A percentile compares a stretch with the other conserved stretches of the same genome.
Evolutionary conservation across 306 rosid species (phyloP).

Genomic region (Acacia confusa): DNA sequence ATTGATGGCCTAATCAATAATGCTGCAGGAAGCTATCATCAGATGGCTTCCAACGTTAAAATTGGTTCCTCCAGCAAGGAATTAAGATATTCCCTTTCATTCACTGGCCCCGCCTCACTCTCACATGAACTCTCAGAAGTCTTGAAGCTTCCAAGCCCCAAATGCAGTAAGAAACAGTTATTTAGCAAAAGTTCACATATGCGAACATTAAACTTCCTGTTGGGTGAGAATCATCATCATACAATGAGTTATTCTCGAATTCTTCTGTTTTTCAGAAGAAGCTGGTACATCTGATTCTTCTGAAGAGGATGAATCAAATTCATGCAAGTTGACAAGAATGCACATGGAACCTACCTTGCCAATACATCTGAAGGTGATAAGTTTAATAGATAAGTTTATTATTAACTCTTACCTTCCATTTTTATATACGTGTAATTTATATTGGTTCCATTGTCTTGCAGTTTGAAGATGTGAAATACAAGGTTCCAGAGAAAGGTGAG

Average conservation of each 20-base stretch:
- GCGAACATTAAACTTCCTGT: not conserved
- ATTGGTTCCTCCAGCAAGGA: not conserved
- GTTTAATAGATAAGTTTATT: not conserved
- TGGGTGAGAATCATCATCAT: not conserved
- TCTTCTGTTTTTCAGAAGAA: not conserved
- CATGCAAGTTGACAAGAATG: not conserved
- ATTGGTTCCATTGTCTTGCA: not conserved
- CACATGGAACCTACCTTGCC: constrained; percentile 4
- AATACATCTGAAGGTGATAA: constrained; percentile 4
- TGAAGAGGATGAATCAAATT: not conserved
- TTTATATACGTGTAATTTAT: not conserved
- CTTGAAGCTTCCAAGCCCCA: not conserved
- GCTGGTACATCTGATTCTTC: not conserved
- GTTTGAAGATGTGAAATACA: constrained; percentile 19
- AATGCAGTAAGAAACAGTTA: not conserved
- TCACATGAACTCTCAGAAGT: constrained; percentile 7
- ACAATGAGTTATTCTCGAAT: not conserved
- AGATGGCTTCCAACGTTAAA: not conserved
- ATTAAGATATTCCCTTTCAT: constrained; percentile 2
- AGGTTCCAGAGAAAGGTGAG: not conserved
- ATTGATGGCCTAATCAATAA: not conserved
- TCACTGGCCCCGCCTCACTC: constrained; percentile 2
- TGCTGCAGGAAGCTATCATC: not conserved
- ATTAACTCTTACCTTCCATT: not conserved
- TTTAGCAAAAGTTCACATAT: not conserved